These are phyloP conservation scores for Salix suchowensis DNA, from an alignment of 345 rosid genomes.

Conservation along the genomic window DNA sequence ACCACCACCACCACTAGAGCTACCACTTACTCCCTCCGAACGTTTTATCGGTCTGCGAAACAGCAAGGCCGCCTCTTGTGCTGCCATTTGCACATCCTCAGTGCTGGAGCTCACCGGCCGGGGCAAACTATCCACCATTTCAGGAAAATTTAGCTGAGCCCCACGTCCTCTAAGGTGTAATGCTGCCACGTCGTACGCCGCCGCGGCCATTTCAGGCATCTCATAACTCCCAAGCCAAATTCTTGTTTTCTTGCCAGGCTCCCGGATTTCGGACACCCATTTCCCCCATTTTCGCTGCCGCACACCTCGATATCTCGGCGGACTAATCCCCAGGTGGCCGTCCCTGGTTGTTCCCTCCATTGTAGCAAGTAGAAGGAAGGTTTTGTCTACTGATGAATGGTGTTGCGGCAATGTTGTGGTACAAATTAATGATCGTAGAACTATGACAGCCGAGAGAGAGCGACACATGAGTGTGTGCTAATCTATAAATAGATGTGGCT, in stretches of 20 bases:
- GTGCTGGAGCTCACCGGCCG: constrained; percentile 49
- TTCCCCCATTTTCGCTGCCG: constrained; percentile 88
- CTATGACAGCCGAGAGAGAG: neutral
- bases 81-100: constrained; percentile 65
- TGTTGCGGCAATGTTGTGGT: neutral
- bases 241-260: constrained; percentile 71
- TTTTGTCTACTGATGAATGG: neutral
- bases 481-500: neutral
- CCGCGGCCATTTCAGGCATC: constrained; percentile 79
- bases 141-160: constrained; percentile 62
- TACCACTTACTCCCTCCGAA: constrained; percentile 11
- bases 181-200: constrained; percentile 79
- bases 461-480: neutral
- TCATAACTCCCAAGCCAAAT: constrained; percentile 86
- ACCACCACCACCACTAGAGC: neutral
- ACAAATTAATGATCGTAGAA: neutral
- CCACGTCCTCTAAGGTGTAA: constrained; percentile 53
- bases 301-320: constrained; percentile 47
- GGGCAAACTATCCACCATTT: constrained; percentile 37
- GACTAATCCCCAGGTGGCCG: neutral
- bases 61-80: constrained; percentile 46
- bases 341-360: constrained; percentile 12
- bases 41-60: constrained; percentile 16
- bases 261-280: constrained; percentile 91
- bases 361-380: neutral